Conservation (phyloP, 2,329 filamentous ascomycete species). For the Beauveria sp. region DNA sequence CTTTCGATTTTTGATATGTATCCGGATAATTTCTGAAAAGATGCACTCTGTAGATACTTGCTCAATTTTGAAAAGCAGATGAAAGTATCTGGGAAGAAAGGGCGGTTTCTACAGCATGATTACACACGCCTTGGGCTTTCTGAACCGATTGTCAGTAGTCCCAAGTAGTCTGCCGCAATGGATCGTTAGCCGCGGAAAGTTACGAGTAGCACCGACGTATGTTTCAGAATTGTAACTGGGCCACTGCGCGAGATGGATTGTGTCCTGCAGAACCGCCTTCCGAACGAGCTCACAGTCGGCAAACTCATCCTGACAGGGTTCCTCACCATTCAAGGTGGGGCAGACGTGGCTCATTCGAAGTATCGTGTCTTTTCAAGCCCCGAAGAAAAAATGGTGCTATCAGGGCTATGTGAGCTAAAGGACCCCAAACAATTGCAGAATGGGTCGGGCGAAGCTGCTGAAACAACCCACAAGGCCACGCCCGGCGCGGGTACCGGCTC, state of each 20-base stretch:
- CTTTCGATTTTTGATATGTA: too few relatives aligned
- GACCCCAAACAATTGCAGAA: background rate
- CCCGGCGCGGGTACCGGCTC: background rate
- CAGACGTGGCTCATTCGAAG: background rate
- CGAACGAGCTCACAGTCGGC: background rate
- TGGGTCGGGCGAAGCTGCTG: conserved; percentile 1
- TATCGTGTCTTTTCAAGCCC: background rate
- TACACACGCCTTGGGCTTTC: too few relatives aligned
- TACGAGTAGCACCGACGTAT: too few relatives aligned
- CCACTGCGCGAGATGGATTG: too few relatives aligned
- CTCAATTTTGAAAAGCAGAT: background rate
- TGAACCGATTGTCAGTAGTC: too few relatives aligned
- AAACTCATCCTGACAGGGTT: background rate
- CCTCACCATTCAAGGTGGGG: background rate
- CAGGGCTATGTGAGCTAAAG: background rate
- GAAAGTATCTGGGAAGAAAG: background rate
- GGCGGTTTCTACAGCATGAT: too few relatives aligned
- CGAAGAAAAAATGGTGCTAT: too few relatives aligned
- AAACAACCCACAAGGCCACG: background rate
- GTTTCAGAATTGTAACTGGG: too few relatives aligned
- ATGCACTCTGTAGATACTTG: background rate
- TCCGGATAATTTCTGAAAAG: too few relatives aligned
- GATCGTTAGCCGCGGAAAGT: too few relatives aligned
- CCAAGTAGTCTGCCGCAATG: too few relatives aligned
- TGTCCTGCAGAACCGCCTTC: too few relatives aligned